Evolutionary conservation across 2,329 filamentous ascomycete species (phyloP).

Genomic region (Aspergillus pseudotamarii): DNA sequence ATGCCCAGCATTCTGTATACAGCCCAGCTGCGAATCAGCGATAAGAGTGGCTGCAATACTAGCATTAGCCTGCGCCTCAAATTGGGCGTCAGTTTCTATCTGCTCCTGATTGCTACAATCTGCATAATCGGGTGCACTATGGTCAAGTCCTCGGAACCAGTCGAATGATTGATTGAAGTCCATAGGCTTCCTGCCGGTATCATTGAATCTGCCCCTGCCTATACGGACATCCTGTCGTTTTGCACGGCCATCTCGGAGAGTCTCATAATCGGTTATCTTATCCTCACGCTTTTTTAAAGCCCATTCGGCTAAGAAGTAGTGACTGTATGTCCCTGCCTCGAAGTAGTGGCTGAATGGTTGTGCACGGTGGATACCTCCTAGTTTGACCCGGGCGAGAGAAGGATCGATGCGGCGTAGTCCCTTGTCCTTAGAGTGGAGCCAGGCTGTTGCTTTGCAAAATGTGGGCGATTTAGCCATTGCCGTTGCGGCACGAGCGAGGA

Average conservation of each 20-base stretch:
- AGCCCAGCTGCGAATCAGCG: neutral
- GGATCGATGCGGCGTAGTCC: constrained; percentile 7
- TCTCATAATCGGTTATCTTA: neutral
- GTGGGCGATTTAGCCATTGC: constrained; percentile 38
- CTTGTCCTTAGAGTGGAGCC: constrained; percentile 31
- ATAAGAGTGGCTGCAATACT: neutral
- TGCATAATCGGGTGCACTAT: neutral
- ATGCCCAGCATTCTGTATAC: neutral
- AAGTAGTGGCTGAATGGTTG: constrained; percentile 46
- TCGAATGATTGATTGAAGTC: neutral
- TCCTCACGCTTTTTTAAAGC: neutral
- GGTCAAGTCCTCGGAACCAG: neutral
- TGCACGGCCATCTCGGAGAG: neutral
- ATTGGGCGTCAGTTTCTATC: neutral
- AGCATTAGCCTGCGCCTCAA: neutral
- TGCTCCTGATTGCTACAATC: neutral
- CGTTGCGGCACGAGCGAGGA: constrained; percentile 35
- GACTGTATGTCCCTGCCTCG: constrained; percentile 15
- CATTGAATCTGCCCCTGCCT: neutral
- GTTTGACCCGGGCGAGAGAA: constrained; percentile 33
- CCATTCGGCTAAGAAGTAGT: constrained; percentile 1
- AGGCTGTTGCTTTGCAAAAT: constrained; percentile 36
- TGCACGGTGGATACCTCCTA: constrained; percentile 49
- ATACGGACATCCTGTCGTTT: neutral
- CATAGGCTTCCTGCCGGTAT: neutral